Percentiles rank a stretch among this genome's conserved stretches.
Evolutionary conservation across 225 moss, liverwort and hornwort genomes (phyloP).

Genomic region (Sphagnum tenellum): DNA sequence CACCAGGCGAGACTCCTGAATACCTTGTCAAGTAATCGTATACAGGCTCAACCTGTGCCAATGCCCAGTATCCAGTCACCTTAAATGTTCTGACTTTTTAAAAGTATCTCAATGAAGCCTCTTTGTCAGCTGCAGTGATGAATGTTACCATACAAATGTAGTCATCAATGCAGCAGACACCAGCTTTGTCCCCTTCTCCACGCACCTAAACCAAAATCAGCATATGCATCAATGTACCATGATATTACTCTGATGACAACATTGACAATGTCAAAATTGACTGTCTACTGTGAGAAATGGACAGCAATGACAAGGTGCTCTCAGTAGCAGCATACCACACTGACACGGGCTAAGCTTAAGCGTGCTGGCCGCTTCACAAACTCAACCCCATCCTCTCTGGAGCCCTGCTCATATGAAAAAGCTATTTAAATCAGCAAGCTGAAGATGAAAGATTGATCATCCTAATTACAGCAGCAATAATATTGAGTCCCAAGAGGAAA

Average conservation of each 20-base stretch:
- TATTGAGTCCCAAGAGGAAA: constrained; percentile 9
- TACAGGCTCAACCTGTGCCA: constrained; percentile 54
- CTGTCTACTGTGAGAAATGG: no score
- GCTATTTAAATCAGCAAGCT: background rate
- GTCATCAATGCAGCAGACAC: constrained; percentile 61
- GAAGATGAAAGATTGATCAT: no score
- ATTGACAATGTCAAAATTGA: no score
- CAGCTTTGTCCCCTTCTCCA: constrained; percentile 54
- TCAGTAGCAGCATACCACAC: constrained; percentile 38
- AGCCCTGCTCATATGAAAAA: constrained; percentile 22
- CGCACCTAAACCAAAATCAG: constrained; percentile 32
- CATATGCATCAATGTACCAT: no score
- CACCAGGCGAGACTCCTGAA: constrained; percentile 57
- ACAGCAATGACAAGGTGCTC: no score
- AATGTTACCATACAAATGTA: constrained; percentile 45
- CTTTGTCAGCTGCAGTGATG: no score
- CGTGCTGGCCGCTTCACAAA: constrained; percentile 53
- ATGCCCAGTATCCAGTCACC: background rate
- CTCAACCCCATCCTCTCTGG: constrained; percentile 49
- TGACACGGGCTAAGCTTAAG: constrained; percentile 58
- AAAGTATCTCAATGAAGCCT: background rate
- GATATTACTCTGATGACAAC: no score
- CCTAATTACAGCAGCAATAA: constrained; percentile 1
- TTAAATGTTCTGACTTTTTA: background rate
- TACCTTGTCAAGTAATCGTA: constrained; percentile 61